These are phyloP conservation scores for Lodderomyces oxycetoniae DNA, from an alignment of 1,139 yeast species.

Conservation along the genomic window DNA sequence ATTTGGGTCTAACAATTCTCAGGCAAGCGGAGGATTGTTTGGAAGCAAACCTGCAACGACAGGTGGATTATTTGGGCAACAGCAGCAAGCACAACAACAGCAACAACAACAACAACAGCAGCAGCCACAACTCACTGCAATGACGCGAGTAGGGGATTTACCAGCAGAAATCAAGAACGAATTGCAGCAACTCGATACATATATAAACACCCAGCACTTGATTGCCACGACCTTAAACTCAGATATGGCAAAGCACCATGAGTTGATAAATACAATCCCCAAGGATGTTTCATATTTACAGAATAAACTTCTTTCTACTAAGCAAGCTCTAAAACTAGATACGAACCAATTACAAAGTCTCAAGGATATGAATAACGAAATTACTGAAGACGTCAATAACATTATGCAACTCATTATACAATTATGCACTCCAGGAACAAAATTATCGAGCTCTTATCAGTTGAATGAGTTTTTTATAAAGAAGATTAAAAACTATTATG, in stretches of 20 bases:
- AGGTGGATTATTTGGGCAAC: constrained; percentile 20
- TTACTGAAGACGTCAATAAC: constrained; percentile 62
- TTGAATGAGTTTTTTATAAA: constrained; percentile 45
- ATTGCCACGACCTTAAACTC: constrained; percentile 75
- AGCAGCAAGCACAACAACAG: constrained; percentile 8
- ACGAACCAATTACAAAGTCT: constrained; percentile 31
- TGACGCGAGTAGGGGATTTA: constrained; percentile 83
- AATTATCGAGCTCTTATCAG: constrained; percentile 51
- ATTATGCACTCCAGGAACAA: constrained; percentile 63
- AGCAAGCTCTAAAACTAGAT: constrained; percentile 57
- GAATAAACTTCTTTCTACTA: constrained; percentile 58
- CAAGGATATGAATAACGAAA: constrained; percentile 49
- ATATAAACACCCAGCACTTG: constrained; percentile 77
- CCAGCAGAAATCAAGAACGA: constrained; percentile 71
- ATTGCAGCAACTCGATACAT: constrained; percentile 75
- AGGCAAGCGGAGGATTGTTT: constrained; percentile 17
- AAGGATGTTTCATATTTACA: constrained; percentile 73
- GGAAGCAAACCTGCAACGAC: constrained; percentile 12
- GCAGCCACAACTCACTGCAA: constrained; percentile 57
- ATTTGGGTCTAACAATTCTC: constrained; percentile 19
- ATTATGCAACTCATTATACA: constrained; percentile 65
- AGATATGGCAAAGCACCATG: constrained; percentile 60
- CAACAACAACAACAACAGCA: constrained; percentile 15
- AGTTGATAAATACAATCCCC: constrained; percentile 74
- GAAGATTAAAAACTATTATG: constrained; percentile 64